A percentile compares a stretch with the other conserved stretches of the same genome.
phyloP scores from a whole-genome alignment of 1,284 basidiomycete genomes.

The Thecaphora thlaspeos region DNA sequence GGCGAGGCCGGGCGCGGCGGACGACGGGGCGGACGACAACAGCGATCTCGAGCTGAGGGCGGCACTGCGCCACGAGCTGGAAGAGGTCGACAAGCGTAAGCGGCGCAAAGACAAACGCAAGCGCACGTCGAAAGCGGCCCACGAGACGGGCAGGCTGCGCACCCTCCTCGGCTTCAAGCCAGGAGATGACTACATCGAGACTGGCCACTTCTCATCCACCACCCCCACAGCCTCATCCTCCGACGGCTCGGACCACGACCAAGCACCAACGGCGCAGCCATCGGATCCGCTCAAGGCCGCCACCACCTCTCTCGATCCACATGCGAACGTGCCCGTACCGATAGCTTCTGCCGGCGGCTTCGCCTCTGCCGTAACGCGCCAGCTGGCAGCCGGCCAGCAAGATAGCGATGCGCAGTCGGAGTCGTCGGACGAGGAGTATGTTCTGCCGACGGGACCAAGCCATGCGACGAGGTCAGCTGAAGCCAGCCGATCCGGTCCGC shows the following conservation, averaged over 20 bases:
- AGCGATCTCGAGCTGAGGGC: neutral
- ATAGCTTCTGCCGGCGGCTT: too few relatives aligned
- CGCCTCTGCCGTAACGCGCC: too few relatives aligned
- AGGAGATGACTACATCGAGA: constrained; percentile 29
- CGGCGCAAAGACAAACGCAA: neutral
- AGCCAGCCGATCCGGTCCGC: too few relatives aligned
- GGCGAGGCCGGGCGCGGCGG: too few relatives aligned
- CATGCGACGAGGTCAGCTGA: too few relatives aligned
- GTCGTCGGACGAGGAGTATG: neutral
- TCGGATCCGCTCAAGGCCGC: too few relatives aligned
- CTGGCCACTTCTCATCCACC: neutral
- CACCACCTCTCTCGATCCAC: too few relatives aligned
- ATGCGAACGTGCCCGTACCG: too few relatives aligned
- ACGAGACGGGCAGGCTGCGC: constrained; percentile 6
- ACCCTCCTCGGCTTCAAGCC: constrained; percentile 18
- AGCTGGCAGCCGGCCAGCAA: neutral
- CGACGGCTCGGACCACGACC: neutral
- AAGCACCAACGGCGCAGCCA: too few relatives aligned
- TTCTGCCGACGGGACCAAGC: neutral
- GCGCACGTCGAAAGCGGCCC: too few relatives aligned
- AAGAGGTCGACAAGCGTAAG: too few relatives aligned
- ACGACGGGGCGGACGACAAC: neutral
- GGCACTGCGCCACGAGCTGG: neutral
- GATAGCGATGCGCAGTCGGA: neutral
- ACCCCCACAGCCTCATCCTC: too few relatives aligned